Evolutionary conservation across 352 stramenopile species (phyloP).

Genomic region (Phytophthora multivora): DNA sequence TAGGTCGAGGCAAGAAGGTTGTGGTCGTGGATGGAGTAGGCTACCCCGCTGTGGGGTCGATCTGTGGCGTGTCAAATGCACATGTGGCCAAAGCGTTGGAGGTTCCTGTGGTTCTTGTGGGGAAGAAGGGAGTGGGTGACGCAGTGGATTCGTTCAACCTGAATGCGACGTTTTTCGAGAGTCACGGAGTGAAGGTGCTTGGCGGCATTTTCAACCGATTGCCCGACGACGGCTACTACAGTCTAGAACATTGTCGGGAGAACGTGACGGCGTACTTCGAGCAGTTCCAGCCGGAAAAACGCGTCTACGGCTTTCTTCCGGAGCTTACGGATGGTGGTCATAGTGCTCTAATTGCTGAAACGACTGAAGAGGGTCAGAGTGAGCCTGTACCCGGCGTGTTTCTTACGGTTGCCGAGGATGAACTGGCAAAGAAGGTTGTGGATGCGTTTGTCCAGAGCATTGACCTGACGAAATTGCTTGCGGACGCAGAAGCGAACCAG

Average conservation of each 20-base stretch:
- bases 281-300: conserved; percentile 69
- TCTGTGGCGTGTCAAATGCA: conserved; percentile 82
- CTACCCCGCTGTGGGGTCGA: conserved; percentile 91
- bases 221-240: conserved; percentile 93
- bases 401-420: conserved; percentile 30
- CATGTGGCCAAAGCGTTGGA: conserved; percentile 66
- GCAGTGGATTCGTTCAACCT: conserved; percentile 98
- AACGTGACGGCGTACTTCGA: conserved; percentile 93
- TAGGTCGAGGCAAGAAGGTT: conserved; percentile 90
- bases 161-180: conserved; percentile 96
- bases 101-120: conserved; percentile 93
- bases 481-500: conserved; percentile 31
- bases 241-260: conserved; percentile 89
- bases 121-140: conserved; percentile 95
- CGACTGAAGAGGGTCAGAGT: conserved; percentile 10
- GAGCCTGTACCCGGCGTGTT: conserved; percentile 30
- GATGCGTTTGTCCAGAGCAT: conserved; percentile 45
- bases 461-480: conserved; percentile 45
- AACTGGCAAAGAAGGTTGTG: conserved; percentile 41
- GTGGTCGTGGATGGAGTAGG: conserved; percentile 97
- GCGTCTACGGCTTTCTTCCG: conserved; percentile 85
- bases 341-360: conserved; percentile 28
- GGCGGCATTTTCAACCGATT: conserved; percentile 97
- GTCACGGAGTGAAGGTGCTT: conserved; percentile 91
- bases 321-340: conserved; percentile 50